These are phyloP conservation scores for Suillus clintonianus DNA, from an alignment of 768 basidiomycete genomes.

Conservation along the genomic window DNA sequence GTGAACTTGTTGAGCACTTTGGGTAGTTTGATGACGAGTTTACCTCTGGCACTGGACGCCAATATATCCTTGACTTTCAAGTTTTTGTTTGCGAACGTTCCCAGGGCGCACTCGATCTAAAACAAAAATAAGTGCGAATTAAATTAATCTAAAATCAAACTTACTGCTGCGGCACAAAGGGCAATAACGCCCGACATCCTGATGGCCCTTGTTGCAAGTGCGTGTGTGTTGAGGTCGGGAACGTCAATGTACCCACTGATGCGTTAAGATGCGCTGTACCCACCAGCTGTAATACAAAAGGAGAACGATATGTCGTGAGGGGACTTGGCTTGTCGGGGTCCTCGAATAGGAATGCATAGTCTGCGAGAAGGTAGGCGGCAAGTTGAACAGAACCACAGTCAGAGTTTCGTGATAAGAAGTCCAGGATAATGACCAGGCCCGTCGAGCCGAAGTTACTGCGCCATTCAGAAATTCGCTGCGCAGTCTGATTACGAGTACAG, in stretches of 20 bases:
- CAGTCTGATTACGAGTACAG: background rate
- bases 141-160: no score
- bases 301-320: background rate
- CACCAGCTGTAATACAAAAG: slow-evolving; percentile 2
- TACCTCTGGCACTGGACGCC: background rate
- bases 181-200: background rate
- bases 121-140: no score
- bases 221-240: background rate
- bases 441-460: slow-evolving; percentile 8
- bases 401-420: background rate
- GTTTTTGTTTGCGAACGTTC: background rate
- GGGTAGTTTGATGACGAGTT: background rate
- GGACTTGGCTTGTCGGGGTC: background rate
- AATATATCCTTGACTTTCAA: background rate
- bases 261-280: background rate
- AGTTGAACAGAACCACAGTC: background rate
- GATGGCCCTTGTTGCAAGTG: background rate
- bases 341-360: background rate
- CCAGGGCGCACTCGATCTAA: no score
- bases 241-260: slow-evolving; percentile 1
- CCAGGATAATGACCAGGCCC: background rate
- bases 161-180: background rate
- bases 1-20: background rate
- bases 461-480: slow-evolving; percentile 6
- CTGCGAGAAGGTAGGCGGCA: no score